Conservation (phyloP, 2,329 filamentous ascomycete genomes). For the Apiospora phragmitis region DNA sequence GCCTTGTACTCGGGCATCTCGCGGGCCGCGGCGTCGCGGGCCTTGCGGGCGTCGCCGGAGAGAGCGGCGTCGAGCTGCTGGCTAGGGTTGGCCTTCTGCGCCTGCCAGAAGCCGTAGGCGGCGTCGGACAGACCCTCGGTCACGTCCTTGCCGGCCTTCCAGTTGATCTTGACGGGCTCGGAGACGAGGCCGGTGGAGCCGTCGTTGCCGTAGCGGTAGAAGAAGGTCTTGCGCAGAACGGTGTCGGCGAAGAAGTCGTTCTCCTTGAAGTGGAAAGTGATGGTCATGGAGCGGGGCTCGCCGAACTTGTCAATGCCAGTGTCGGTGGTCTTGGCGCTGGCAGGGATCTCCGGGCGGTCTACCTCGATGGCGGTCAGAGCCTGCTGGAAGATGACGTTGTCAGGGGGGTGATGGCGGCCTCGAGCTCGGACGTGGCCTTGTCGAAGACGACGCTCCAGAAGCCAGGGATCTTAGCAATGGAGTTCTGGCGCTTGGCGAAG, state of each 20-base stretch:
- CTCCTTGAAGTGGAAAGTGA: constrained; percentile 55
- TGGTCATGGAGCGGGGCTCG: constrained; percentile 62
- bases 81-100: constrained; percentile 46
- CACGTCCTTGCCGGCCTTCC: constrained; percentile 65
- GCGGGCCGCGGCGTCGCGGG: constrained; percentile 27
- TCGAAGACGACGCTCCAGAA: constrained; percentile 73
- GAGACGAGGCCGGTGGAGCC: constrained; percentile 63
- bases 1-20: constrained; percentile 27
- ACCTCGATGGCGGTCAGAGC: constrained; percentile 58
- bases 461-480: constrained; percentile 58
- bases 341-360: constrained; percentile 39
- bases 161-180: constrained; percentile 66
- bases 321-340: constrained; percentile 31
- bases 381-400: constrained; percentile 58
- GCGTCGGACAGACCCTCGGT: constrained; percentile 64
- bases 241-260: constrained; percentile 64
- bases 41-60: constrained; percentile 25
- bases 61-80: constrained; percentile 35
- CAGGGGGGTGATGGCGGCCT: constrained; percentile 62
- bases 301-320: constrained; percentile 40
- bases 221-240: constrained; percentile 66
- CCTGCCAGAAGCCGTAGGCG: constrained; percentile 57
- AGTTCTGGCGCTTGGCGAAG: constrained; percentile 59
- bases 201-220: constrained; percentile 59
- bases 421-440: constrained; percentile 56